Conservation (phyloP, 2,329 filamentous ascomycete genomes). For the Sphaerulina populicola region DNA sequence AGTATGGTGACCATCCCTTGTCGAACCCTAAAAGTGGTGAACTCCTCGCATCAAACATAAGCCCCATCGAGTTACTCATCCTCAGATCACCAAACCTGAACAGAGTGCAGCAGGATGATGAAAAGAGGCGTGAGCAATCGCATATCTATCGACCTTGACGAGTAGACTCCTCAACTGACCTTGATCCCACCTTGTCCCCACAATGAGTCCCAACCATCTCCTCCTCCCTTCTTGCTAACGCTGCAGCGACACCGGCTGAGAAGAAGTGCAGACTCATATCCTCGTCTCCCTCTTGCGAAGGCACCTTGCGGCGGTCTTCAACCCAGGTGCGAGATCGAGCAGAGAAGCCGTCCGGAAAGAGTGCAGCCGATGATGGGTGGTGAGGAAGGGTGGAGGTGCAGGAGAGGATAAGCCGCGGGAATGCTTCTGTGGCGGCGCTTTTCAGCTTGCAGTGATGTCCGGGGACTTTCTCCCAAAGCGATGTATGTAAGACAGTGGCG, state of each 20-base stretch:
- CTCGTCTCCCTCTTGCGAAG: conserved; percentile 53
- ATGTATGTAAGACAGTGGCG: conserved; percentile 35
- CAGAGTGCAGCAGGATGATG: conserved; percentile 19
- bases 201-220: conserved; percentile 29
- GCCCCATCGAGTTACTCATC: conserved; percentile 98
- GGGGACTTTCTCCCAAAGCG: conserved; percentile 99
- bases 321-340: conserved; percentile 29
- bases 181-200: conserved; percentile 39
- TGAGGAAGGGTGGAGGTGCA: conserved; percentile 43
- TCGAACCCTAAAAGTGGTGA: conserved; percentile 41
- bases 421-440: conserved; percentile 99
- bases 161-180: conserved; percentile 55
- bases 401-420: conserved; percentile 66
- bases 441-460: conserved; percentile 80
- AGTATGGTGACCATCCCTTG: conserved; percentile 19
- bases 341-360: conserved; percentile 34
- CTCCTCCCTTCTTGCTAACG: conserved; percentile 29
- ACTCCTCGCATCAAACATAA: conserved; percentile 99
- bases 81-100: conserved; percentile 13
- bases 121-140: conserved; percentile 60
- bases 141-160: conserved; percentile 97
- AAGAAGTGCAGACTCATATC: conserved; percentile 72
- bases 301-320: conserved; percentile 37
- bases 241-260: conserved; percentile 30
- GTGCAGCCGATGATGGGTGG: conserved; percentile 47